Evolutionary conservation across 352 stramenopile genomes (phyloP).

Genomic region (Pythium phragmitis): DNA sequence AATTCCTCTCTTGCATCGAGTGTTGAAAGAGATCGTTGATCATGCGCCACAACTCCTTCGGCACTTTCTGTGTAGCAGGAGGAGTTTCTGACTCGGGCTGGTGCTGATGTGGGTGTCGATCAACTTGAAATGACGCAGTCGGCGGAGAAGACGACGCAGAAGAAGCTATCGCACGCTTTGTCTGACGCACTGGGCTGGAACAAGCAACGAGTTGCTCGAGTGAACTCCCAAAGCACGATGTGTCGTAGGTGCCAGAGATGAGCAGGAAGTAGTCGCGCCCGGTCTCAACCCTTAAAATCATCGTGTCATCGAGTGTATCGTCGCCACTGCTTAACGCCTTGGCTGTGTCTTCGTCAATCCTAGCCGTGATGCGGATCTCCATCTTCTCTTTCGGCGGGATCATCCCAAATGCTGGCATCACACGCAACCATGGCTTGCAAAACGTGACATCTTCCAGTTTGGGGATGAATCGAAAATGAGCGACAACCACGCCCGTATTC

Average conservation of each 20-base stretch:
- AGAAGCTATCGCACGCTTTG: conserved; percentile 24
- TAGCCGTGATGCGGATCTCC: conserved; percentile 90
- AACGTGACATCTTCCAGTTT: conserved; percentile 86
- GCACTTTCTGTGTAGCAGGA: conserved; percentile 74
- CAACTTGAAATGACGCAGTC: conserved; percentile 17
- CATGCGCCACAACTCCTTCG: conserved; percentile 98
- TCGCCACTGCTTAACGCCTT: conserved; percentile 86
- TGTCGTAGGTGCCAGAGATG: conserved; percentile 90
- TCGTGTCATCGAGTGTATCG: conserved; percentile 95
- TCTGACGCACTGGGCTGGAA: conserved; percentile 81
- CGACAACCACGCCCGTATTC: conserved; percentile 93
- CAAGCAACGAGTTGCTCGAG: conserved; percentile 94
- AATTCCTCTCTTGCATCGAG: conserved; percentile 72
- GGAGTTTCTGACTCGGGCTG: conserved; percentile 36
- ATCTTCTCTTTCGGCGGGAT: conserved; percentile 79
- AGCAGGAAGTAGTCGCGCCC: conserved; percentile 96
- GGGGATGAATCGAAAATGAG: conserved; percentile 93
- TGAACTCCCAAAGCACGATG: conserved; percentile 94
- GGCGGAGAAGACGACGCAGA: conserved; percentile 10
- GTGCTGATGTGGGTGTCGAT: conserved; percentile 31
- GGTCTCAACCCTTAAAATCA: conserved; percentile 97
- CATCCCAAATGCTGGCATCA: conserved; percentile 88
- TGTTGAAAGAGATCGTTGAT: conserved; percentile 94
- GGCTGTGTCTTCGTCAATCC: conserved; percentile 88
- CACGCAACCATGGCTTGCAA: conserved; percentile 92